phyloP scores from a whole-genome alignment of 768 basidiomycete genomes.

The Suillus clintonianus region DNA sequence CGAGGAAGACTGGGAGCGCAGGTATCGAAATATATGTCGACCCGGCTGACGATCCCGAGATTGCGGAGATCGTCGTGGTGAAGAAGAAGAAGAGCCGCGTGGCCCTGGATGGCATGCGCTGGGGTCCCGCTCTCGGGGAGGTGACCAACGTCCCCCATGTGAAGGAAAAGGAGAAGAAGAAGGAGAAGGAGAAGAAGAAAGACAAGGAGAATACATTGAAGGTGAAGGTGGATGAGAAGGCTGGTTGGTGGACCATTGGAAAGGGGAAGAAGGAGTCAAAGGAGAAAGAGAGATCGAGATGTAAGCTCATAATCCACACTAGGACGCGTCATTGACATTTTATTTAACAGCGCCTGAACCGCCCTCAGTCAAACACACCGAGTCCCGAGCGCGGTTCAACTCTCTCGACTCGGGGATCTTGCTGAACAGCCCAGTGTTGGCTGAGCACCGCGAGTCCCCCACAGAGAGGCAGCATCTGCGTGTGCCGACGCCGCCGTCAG shows the following conservation, averaged over 20 bases:
- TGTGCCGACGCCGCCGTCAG: conserved; percentile 26
- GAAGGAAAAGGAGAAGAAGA: conserved; percentile 30
- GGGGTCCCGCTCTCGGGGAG: conserved; percentile 55
- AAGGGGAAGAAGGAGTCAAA: conserved; percentile 74
- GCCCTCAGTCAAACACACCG: conserved; percentile 21
- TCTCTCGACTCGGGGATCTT: conserved; percentile 54
- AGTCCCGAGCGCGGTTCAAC: conserved; percentile 57
- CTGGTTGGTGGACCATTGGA: conserved; percentile 85
- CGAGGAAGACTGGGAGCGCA: conserved; percentile 32
- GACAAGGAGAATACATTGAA: conserved; percentile 36
- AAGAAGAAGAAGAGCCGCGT: conserved; percentile 75
- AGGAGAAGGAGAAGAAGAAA: conserved; percentile 41
- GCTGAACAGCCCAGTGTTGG: conserved; percentile 25
- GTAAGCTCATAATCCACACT: conserved; percentile 13
- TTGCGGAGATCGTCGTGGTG: conserved; percentile 70
- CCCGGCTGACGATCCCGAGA: conserved; percentile 60
- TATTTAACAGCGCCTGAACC: conserved; percentile 48
- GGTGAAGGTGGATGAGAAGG: conserved; percentile 48
- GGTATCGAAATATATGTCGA: conserved; percentile 77
- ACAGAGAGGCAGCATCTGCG: conserved; percentile 10
- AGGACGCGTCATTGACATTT: conserved; percentile 8
- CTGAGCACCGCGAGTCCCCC: conserved; percentile 16
- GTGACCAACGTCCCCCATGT: conserved; percentile 55
- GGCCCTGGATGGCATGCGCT: conserved; percentile 55
- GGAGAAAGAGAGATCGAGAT: conserved; percentile 50